A percentile compares a stretch with the other conserved stretches of the same genome.
Evolutionary conservation across 345 rosid species (phyloP).

Genomic region (Alliaria petiolata): DNA sequence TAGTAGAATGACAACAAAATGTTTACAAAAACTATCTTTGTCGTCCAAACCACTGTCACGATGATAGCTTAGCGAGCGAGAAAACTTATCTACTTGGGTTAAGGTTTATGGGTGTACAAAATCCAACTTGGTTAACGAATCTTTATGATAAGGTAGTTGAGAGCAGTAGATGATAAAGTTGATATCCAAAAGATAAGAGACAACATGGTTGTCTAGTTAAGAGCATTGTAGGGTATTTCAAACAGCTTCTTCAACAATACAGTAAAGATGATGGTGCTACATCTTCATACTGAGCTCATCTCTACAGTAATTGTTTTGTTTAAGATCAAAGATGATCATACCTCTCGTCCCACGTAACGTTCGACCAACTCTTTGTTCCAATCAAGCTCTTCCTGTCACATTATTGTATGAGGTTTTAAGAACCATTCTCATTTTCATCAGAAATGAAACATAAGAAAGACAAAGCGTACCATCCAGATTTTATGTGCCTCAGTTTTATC

Average conservation of each 20-base stretch:
- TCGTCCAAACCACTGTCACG: background rate
- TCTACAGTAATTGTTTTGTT: background rate
- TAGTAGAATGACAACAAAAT: background rate
- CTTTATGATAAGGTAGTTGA: background rate
- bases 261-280: background rate
- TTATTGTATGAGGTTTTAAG: background rate
- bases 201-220: background rate
- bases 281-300: background rate
- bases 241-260: background rate
- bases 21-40: background rate
- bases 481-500: conserved; percentile 31
- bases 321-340: conserved; percentile 20
- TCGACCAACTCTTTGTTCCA: conserved; percentile 69
- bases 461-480: conserved; percentile 50
- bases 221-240: background rate
- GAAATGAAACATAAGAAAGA: background rate
- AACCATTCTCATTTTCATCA: conserved; percentile 3
- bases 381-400: conserved; percentile 76
- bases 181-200: background rate
- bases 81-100: no score
- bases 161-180: background rate
- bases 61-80: no score
- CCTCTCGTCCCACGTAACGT: conserved; percentile 86
- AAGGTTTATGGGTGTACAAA: no score
- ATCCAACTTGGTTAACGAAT: background rate